phyloP scores from a whole-genome alignment of 306 rosid species.

The Cucumis cinereus region DNA sequence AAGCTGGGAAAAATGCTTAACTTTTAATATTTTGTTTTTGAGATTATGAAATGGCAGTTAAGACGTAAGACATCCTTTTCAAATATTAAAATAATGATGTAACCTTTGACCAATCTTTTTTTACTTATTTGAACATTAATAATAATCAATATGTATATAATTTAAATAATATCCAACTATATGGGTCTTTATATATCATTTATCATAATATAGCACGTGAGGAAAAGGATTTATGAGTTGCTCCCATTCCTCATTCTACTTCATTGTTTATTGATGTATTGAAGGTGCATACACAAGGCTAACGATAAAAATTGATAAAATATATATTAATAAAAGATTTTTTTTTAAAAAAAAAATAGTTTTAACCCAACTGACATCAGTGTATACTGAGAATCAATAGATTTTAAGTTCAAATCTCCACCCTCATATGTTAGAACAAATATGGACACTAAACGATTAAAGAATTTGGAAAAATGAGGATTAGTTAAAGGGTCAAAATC shows the following conservation, averaged over 20 bases:
- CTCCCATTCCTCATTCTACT: background rate
- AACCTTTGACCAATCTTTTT: background rate
- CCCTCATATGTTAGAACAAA: too few relatives aligned
- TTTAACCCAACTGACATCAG: too few relatives aligned
- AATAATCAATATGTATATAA: background rate
- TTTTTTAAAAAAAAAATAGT: too few relatives aligned
- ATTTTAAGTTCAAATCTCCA: too few relatives aligned
- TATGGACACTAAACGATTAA: too few relatives aligned
- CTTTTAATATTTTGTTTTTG: background rate
- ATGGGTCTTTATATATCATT: background rate
- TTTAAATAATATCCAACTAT: background rate
- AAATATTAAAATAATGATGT: background rate
- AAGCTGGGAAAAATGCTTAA: background rate
- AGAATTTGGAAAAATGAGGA: background rate
- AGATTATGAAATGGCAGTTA: background rate
- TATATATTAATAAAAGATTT: too few relatives aligned
- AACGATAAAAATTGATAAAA: too few relatives aligned
- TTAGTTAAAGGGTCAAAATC: conserved; percentile 1
- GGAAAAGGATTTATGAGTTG: background rate
- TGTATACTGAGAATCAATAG: too few relatives aligned
- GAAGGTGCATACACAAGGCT: too few relatives aligned
- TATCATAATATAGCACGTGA: background rate
- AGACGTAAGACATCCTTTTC: background rate
- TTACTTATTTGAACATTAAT: background rate
- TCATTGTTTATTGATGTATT: too few relatives aligned